A percentile compares a stretch with the other conserved stretches of the same genome.
phyloP scores from a whole-genome alignment of 805 yeast species.

The Ogataea polymorpha region DNA sequence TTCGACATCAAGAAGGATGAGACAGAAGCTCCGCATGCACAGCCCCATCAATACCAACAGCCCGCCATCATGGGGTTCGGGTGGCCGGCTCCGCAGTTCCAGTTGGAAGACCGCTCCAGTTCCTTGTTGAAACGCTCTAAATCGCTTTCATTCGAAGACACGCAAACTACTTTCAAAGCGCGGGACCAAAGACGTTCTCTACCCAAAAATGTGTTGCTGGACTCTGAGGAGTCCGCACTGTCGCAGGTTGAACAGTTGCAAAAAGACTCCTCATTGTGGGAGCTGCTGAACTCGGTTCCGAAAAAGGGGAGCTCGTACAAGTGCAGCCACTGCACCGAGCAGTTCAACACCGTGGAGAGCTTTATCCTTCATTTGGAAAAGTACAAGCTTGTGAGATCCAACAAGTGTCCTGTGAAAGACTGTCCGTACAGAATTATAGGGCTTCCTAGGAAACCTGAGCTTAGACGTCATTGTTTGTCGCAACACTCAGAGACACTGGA shows the following conservation, averaged over 20 bases:
- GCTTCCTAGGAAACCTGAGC: constrained; percentile 45
- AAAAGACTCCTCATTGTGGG: constrained; percentile 25
- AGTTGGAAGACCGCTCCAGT: constrained; percentile 1
- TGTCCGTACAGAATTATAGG: constrained; percentile 52
- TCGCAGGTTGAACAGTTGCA: constrained; percentile 31
- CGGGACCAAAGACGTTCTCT: constrained; percentile 7
- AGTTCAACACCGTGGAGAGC: constrained; percentile 35
- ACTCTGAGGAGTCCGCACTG: not conserved
- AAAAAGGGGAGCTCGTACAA: constrained; percentile 41
- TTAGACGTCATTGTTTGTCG: constrained; percentile 47
- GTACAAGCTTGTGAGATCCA: constrained; percentile 35
- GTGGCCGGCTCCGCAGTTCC: constrained; percentile 3
- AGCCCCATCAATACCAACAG: constrained; percentile 7
- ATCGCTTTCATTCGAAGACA: constrained; percentile 8
- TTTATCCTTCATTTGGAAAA: constrained; percentile 41
- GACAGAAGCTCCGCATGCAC: constrained; percentile 2
- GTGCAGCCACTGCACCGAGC: constrained; percentile 45
- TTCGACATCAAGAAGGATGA: constrained; percentile 13
- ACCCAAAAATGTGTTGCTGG: constrained; percentile 1
- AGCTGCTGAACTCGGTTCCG: constrained; percentile 15
- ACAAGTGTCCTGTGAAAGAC: constrained; percentile 42
- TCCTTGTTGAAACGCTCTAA: constrained; percentile 8
- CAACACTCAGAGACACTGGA: constrained; percentile 36
- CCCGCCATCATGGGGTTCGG: not conserved
- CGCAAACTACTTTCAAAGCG: not conserved